Base-by-base conservation (phyloP, 768 basidiomycete species). In the Suillus plorans region DNA sequence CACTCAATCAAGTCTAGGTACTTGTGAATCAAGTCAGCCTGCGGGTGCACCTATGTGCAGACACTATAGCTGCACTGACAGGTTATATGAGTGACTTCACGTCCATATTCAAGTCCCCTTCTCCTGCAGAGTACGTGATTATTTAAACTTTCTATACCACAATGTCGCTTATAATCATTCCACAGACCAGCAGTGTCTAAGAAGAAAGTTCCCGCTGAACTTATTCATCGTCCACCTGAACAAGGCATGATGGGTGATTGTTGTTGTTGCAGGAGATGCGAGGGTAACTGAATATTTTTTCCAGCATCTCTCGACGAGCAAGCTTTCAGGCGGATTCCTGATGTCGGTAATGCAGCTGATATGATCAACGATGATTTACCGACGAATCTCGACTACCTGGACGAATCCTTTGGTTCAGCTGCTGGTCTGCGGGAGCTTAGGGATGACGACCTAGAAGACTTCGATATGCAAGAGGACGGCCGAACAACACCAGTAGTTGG, bases 321-420 rank as follows among this genome's bases (percentile, higher is more conserved):
- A 42, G 92, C 95, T 2, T 97, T 97, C 79, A 84, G 80, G 59
- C 81, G 79, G 50, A 72, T 88, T 8, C 94, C 94, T 2, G 89
- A 94, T 68, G 80, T 97, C 49, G 90, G 91, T 25, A 84, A 87
- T 12, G 84, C 88, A 10, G 89, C 92, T 16, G 97, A 98, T 75
- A 88, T 97, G 87, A 89, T 99, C 63, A 80, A 82, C 39, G 97
- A 99, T 70, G 95, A 99, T 73, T 80, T 99, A 10, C 97, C 97
- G 0, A 90, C 84, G 25, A 97, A 99, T 74, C 78, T 82, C 56
- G 92, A 95, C 71, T 99, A 96, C 71, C 81, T 99, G 55, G 93
- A 95, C 68, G 86, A 85, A 61, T 90, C 92, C 4, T 92, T 93
- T 67, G 89, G 90, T 47, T 79, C 91, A 28, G 88, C 92, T 20